A percentile compares a stretch with the other conserved stretches of the same genome.
phyloP scores from a whole-genome alignment of 2,329 filamentous ascomycete species.

The Phialemoniopsis sp. region DNA sequence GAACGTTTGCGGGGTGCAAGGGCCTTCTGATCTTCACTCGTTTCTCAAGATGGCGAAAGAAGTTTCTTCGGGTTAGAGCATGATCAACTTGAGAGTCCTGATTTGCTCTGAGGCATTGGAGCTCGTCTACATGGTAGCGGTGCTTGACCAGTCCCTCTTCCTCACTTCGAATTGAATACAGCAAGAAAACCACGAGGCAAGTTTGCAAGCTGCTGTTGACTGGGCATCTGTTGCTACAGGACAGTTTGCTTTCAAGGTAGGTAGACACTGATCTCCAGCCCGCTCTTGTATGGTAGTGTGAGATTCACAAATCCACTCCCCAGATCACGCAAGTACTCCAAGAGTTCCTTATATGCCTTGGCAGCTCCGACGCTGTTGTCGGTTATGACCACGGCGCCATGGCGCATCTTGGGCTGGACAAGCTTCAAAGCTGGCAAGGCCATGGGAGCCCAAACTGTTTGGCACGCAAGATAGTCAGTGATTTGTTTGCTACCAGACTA shows the following conservation, averaged over 20 bases:
- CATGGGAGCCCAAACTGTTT: conserved; percentile 30
- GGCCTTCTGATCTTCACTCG: too few species aligned
- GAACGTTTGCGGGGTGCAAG: too few species aligned
- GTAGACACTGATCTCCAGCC: conserved; percentile 2
- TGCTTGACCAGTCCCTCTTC: too few species aligned
- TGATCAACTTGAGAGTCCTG: too few species aligned
- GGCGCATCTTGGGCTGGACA: conserved; percentile 23
- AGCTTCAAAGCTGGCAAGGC: conserved; percentile 29
- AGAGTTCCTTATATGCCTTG: conserved; percentile 23
- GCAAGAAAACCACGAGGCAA: too few species aligned
- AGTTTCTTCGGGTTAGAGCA: too few species aligned
- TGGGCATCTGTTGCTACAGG: too few species aligned
- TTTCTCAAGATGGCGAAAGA: too few species aligned
- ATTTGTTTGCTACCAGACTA: not conserved
- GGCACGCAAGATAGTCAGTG: not conserved
- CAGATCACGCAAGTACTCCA: conserved; percentile 8
- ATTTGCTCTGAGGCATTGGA: too few species aligned
- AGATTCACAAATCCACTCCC: conserved; percentile 1
- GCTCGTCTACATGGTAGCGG: too few species aligned
- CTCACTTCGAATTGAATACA: too few species aligned
- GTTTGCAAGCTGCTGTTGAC: too few species aligned
- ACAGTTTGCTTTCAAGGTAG: conserved; percentile 6
- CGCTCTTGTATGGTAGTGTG: conserved; percentile 1
- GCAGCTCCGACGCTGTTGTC: conserved; percentile 28
- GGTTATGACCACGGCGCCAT: conserved; percentile 27